These are phyloP conservation scores for Coniella lustricola DNA, from an alignment of 2,329 filamentous ascomycete species.

Conservation along the genomic window DNA sequence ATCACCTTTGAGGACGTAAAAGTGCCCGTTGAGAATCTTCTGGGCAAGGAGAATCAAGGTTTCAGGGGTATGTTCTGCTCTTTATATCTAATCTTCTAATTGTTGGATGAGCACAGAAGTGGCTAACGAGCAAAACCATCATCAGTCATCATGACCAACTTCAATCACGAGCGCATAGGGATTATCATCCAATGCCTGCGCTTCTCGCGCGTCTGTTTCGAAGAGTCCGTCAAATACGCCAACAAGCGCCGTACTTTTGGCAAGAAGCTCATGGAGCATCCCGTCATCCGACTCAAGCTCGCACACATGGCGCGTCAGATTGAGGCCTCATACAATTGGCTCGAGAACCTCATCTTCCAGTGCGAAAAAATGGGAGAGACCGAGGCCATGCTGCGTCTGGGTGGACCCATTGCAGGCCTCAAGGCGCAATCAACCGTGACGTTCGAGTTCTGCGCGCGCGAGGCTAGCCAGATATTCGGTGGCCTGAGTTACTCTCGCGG, in stretches of 20 bases:
- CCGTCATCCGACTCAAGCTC: conserved; percentile 94
- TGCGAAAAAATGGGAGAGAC: conserved; percentile 88
- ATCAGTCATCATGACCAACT: conserved; percentile 95
- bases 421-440: conserved; percentile 93
- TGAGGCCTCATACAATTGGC: conserved; percentile 93
- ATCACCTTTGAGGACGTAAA: conserved; percentile 99
- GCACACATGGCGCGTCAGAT: conserved; percentile 98
- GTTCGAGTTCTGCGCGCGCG: conserved; percentile 95
- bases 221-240: conserved; percentile 93
- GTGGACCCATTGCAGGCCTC: conserved; percentile 84
- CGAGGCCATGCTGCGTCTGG: conserved; percentile 92
- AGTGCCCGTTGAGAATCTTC: conserved; percentile 96
- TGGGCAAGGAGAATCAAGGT: conserved; percentile 96
- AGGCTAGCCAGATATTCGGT: conserved; percentile 96
- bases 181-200: conserved; percentile 97
- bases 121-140: conserved; percentile 13
- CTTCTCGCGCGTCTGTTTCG: conserved; percentile 94
- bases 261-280: conserved; percentile 93
- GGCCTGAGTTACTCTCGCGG: conserved; percentile 87
- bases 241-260: conserved; percentile 96
- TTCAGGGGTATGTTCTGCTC: conserved; percentile 67
- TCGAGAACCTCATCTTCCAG: conserved; percentile 92
- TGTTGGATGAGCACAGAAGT: neutral
- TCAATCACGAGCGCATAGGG: conserved; percentile 98
- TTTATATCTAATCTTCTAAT: neutral